These are phyloP conservation scores for Immersiporthe knoxdaviesiana DNA, from an alignment of 2,329 filamentous ascomycete species.

Conservation along the genomic window DNA sequence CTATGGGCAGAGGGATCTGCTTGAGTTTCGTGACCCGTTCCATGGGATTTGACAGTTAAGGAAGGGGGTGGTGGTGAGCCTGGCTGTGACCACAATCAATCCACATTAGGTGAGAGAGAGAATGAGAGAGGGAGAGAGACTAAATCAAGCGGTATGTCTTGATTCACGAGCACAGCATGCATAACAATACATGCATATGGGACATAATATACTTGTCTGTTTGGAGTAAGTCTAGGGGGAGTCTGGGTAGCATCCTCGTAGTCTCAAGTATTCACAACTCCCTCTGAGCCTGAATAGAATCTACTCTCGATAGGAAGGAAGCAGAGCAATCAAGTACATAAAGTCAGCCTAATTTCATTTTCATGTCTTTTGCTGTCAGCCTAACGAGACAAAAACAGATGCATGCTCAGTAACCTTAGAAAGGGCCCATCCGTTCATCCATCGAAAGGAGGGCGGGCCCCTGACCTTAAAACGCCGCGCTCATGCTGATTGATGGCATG, in stretches of 20 bases:
- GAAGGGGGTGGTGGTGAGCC: not conserved
- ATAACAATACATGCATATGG: not conserved
- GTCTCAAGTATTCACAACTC: not conserved
- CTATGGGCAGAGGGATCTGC: conserved; percentile 85
- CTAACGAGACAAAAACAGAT: not conserved
- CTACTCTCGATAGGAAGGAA: not conserved
- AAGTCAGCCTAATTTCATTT: not conserved
- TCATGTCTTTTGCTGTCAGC: not conserved
- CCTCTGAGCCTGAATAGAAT: not conserved
- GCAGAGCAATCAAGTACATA: not conserved
- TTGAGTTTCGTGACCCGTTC: conserved; percentile 72
- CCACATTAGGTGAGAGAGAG: conserved; percentile 4
- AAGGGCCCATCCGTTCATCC: not conserved
- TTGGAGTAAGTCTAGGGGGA: not conserved
- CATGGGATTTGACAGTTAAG: conserved; percentile 43
- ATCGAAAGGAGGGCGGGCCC: not conserved
- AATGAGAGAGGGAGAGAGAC: too few species aligned
- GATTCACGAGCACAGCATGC: not conserved
- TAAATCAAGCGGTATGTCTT: not conserved
- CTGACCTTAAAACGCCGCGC: conserved; percentile 21
- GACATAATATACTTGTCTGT: not conserved
- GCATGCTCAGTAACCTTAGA: not conserved
- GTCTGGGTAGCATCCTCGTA: not conserved
- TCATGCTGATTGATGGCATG: conserved; percentile 23
- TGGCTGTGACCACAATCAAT: too few species aligned